Percentiles rank a stretch among this genome's conserved stretches.
phyloP scores from a whole-genome alignment of 495 filamentous ascomycete genomes.

The Achaetomiella virescens region DNA sequence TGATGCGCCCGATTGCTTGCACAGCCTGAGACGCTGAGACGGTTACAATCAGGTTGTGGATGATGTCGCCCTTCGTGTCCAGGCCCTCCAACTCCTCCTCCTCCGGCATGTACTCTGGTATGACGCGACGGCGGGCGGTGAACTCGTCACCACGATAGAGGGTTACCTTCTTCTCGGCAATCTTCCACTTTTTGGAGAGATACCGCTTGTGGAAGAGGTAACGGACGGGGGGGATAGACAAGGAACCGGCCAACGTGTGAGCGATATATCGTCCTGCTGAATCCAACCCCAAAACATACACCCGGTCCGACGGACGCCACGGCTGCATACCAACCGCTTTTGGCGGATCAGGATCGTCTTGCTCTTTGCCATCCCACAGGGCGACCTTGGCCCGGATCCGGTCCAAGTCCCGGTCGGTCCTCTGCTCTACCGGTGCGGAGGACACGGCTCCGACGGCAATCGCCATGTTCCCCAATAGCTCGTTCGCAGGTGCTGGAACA shows the following conservation, averaged over 20 bases:
- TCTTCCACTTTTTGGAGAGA: slow-evolving; percentile 21
- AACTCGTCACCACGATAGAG: slow-evolving; percentile 13
- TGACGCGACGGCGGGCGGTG: slow-evolving; percentile 14
- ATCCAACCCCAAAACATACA: slow-evolving; percentile 50
- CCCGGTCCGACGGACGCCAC: slow-evolving; percentile 26
- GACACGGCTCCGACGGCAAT: not conserved
- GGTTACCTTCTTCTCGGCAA: slow-evolving; percentile 18
- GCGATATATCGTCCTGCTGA: slow-evolving; percentile 45
- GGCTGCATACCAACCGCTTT: not conserved
- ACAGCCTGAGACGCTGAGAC: slow-evolving; percentile 52
- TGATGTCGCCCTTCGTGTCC: slow-evolving; percentile 40
- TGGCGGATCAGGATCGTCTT: not conserved
- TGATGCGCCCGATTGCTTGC: slow-evolving; percentile 50
- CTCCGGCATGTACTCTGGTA: slow-evolving; percentile 14
- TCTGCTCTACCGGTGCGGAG: not conserved
- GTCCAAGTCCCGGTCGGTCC: not conserved
- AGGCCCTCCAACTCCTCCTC: not conserved
- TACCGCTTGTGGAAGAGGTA: slow-evolving; percentile 24
- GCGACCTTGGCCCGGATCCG: slow-evolving; percentile 7
- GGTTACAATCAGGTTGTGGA: slow-evolving; percentile 73
- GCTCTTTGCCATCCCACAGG: slow-evolving; percentile 10
- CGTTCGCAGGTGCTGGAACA: not conserved
- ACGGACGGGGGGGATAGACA: slow-evolving; percentile 24
- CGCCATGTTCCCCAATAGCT: not conserved
- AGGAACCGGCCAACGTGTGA: slow-evolving; percentile 38